Conservation (phyloP, 305 asterid genomes). For the Rubia peregrina region DNA sequence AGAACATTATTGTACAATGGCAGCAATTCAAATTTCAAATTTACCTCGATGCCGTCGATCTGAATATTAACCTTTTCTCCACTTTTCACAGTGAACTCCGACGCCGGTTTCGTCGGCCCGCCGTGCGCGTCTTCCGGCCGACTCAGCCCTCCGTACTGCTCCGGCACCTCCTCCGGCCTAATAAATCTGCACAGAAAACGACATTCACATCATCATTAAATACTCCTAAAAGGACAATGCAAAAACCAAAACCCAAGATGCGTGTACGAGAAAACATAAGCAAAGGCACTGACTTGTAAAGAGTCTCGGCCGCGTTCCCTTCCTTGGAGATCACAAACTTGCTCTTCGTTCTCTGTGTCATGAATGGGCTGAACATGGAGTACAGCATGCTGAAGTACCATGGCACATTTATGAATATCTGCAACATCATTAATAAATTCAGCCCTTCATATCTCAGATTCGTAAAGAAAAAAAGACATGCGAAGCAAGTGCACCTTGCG, state of each 20-base stretch:
- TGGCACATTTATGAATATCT: slow-evolving; percentile 91
- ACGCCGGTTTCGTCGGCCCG: slow-evolving; percentile 75
- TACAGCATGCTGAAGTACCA: slow-evolving; percentile 94
- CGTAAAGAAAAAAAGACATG: neutral
- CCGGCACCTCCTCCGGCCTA: slow-evolving; percentile 80
- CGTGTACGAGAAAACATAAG: neutral
- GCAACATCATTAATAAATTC: slow-evolving; percentile 2
- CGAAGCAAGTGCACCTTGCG: slow-evolving; percentile 47
- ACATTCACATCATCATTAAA: neutral
- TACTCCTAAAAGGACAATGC: neutral
- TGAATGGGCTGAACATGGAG: slow-evolving; percentile 86
- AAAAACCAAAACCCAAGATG: no score
- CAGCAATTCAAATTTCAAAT: neutral
- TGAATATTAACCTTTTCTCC: slow-evolving; percentile 95
- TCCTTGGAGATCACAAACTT: slow-evolving; percentile 93
- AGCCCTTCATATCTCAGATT: neutral
- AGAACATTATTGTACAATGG: neutral
- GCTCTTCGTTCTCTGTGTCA: slow-evolving; percentile 95
- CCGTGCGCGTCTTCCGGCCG: slow-evolving; percentile 47
- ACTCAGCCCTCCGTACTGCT: slow-evolving; percentile 90
- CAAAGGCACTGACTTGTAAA: slow-evolving; percentile 58
- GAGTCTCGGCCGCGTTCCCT: slow-evolving; percentile 81
- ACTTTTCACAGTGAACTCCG: slow-evolving; percentile 79
- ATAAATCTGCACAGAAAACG: slow-evolving; percentile 42
- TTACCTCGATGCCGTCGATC: slow-evolving; percentile 92